Evolutionary conservation across 331 rosid genomes (phyloP).

Genomic region (Acacia concinna): DNA sequence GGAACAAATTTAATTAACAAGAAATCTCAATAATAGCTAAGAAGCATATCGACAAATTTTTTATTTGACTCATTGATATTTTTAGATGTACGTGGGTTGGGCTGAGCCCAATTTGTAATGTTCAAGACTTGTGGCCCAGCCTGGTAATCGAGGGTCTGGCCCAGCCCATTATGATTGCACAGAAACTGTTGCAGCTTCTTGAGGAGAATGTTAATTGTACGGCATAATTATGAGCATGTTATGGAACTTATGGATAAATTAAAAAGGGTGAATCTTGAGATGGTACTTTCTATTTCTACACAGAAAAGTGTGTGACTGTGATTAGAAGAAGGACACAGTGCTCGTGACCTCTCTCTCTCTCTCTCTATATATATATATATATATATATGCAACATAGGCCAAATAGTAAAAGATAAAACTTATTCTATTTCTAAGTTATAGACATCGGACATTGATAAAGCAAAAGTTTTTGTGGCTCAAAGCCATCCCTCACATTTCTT

Average conservation of each 20-base stretch:
- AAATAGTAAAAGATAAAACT: not conserved
- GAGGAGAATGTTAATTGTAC: not conserved
- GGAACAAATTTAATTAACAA: too few relatives aligned
- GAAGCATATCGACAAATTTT: too few relatives aligned
- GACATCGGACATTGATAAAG: not conserved
- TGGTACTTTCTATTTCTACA: slow-evolving; percentile 9
- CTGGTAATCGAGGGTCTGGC: not conserved
- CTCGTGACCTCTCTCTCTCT: slow-evolving; percentile 25
- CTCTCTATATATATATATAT: too few relatives aligned
- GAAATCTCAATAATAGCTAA: too few relatives aligned
- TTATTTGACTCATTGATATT: too few relatives aligned
- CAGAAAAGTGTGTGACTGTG: slow-evolving; percentile 23
- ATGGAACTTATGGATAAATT: not conserved
- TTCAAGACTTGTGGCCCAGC: not conserved
- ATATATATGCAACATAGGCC: slow-evolving; percentile 29
- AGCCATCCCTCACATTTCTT: not conserved
- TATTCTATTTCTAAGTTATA: not conserved
- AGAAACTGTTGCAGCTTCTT: not conserved
- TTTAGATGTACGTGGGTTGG: not conserved
- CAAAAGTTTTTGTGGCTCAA: slow-evolving; percentile 37
- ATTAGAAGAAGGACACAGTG: not conserved
- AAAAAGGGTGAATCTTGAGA: slow-evolving; percentile 14
- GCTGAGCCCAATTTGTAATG: not conserved
- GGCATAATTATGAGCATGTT: not conserved
- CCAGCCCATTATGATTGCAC: not conserved